Conservation (phyloP, 345 rosid genomes). For the Bruguiera gymnorhiza region DNA sequence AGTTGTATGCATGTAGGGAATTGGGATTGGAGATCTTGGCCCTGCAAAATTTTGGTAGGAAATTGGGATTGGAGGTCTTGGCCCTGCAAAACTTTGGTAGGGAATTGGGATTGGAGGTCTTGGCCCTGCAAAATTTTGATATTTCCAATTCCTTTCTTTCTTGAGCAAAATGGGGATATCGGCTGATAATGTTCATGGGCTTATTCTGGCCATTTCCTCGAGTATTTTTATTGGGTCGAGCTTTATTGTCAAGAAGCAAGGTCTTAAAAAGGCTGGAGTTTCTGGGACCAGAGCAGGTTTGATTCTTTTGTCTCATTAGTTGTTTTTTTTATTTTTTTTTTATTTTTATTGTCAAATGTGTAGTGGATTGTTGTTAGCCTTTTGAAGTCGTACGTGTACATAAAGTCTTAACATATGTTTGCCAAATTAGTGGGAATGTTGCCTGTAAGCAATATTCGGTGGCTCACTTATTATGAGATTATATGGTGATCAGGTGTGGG, state of each 20-base stretch:
- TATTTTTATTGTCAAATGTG: neutral
- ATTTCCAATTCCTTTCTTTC: neutral
- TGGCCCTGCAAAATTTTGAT: slow-evolving; percentile 33
- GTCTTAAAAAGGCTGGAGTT: slow-evolving; percentile 63
- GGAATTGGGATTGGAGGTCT: slow-evolving; percentile 20
- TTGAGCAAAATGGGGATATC: slow-evolving; percentile 49
- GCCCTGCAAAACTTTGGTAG: slow-evolving; percentile 26
- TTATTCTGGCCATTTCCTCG: slow-evolving; percentile 78
- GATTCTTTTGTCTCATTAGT: neutral
- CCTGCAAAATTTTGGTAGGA: slow-evolving; percentile 17
- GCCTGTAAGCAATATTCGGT: too few relatives aligned
- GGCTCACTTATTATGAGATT: neutral
- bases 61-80: slow-evolving; percentile 27
- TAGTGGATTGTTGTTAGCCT: too few relatives aligned
- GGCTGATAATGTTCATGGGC: slow-evolving; percentile 68
- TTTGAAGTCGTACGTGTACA: too few relatives aligned
- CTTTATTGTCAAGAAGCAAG: slow-evolving; percentile 88
- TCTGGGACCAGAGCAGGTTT: slow-evolving; percentile 72
- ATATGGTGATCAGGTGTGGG: slow-evolving; percentile 55
- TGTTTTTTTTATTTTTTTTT: neutral
- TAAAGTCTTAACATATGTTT: neutral
- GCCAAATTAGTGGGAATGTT: slow-evolving; percentile 3
- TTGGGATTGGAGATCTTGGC: slow-evolving; percentile 34
- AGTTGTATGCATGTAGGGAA: neutral
- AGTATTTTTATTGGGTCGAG: slow-evolving; percentile 92